These are phyloP conservation scores for Fraxinus americana DNA, from an alignment of 257 asterid genomes.

Conservation along the genomic window DNA sequence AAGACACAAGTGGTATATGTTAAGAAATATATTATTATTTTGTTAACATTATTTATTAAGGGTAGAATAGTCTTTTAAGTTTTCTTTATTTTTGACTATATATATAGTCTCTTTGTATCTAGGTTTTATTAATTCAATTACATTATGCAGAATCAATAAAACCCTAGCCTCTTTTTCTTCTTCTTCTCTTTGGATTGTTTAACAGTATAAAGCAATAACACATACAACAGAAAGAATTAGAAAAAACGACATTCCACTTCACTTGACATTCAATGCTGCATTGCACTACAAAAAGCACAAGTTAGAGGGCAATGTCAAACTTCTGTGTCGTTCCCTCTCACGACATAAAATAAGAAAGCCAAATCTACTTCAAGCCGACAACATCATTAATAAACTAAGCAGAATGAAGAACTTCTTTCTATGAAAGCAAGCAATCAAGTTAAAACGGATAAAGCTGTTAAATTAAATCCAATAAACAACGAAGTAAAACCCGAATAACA, in stretches of 20 bases:
- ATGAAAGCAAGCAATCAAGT: constrained; percentile 17
- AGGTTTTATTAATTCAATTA: no score
- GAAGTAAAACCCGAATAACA: constrained; percentile 11
- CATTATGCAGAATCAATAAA: no score
- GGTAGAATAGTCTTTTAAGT: no score
- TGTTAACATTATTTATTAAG: no score
- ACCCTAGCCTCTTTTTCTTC: no score
- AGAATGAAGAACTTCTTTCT: background rate
- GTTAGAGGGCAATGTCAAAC: constrained; percentile 7
- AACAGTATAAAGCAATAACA: background rate
- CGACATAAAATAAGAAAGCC: background rate
- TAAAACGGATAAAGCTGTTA: constrained; percentile 24
- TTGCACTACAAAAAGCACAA: constrained; percentile 6
- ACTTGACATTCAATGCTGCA: constrained; percentile 14
- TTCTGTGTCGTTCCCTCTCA: background rate
- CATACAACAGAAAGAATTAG: background rate
- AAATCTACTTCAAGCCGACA: constrained; percentile 19
- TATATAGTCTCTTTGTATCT: no score
- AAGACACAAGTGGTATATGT: background rate
- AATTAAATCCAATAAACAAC: constrained; percentile 34
- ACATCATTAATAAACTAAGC: constrained; percentile 14
- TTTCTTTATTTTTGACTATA: no score
- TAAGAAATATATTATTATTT: no score
- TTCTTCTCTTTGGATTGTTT: no score
- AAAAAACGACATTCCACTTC: constrained; percentile 15